A percentile compares a stretch with the other conserved stretches of the same genome.
phyloP scores from a whole-genome alignment of 2,329 filamentous ascomycete species.

The Cyphellophora europaea region DNA sequence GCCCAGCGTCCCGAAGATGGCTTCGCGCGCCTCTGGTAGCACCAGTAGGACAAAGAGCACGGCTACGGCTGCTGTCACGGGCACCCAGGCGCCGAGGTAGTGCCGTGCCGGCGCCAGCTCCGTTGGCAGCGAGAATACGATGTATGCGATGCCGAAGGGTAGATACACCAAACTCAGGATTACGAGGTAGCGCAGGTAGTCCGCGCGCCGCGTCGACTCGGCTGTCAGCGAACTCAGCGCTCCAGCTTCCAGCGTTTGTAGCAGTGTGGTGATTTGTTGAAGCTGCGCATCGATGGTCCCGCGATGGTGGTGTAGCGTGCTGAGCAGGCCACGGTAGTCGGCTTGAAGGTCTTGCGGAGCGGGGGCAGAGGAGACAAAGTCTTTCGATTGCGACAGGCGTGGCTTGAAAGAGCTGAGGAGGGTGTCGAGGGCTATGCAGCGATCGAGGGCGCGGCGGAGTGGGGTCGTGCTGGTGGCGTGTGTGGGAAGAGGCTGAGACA shows the following conservation, averaged over 20 bases:
- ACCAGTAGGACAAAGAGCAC: constrained; percentile 13
- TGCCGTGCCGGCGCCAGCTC: constrained; percentile 14
- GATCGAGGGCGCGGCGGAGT: constrained; percentile 10
- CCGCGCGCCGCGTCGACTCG: constrained; percentile 11
- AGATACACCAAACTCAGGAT: constrained; percentile 15
- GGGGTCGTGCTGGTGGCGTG: constrained; percentile 7
- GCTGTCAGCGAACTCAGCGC: constrained; percentile 7
- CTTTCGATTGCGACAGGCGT: constrained; percentile 12
- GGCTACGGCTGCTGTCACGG: constrained; percentile 11
- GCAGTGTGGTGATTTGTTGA: constrained; percentile 13
- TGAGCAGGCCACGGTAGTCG: constrained; percentile 12
- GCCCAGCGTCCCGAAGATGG: constrained; percentile 11
- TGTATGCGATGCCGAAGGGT: constrained; percentile 13
- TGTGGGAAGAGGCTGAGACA: constrained; percentile 11
- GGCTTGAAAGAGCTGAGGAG: constrained; percentile 15
- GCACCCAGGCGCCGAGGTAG: constrained; percentile 13
- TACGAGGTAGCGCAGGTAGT: constrained; percentile 14
- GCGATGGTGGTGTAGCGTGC: constrained; percentile 15
- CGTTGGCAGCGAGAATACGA: constrained; percentile 13
- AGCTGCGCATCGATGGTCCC: constrained; percentile 13
- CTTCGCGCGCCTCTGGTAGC: constrained; percentile 12
- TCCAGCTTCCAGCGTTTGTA: constrained; percentile 10
- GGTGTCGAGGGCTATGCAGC: constrained; percentile 12
- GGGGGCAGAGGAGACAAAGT: constrained; percentile 7
- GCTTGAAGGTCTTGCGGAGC: constrained; percentile 8